phyloP scores from a whole-genome alignment of 202 grass and related monocot genomes.

The Carex arenaria region DNA sequence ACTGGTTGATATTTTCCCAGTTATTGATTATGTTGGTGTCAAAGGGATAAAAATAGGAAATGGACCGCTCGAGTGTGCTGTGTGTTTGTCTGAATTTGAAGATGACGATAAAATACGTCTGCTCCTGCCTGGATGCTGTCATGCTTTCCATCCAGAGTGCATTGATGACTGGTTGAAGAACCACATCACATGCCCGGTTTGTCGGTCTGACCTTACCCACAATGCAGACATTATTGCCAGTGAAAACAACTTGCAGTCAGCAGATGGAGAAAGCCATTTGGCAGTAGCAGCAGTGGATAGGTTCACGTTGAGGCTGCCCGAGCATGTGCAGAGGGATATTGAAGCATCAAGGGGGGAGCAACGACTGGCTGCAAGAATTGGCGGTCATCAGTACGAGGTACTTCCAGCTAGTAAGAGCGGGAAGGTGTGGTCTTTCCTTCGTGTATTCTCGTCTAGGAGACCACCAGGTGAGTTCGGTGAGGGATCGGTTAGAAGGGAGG shows the following conservation, averaged over 20 bases:
- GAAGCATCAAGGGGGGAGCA: conserved; percentile 36
- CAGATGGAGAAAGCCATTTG: not conserved
- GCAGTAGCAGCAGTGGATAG: conserved; percentile 27
- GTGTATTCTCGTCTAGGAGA: not conserved
- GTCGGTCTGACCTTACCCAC: conserved; percentile 28
- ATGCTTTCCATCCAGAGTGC: conserved; percentile 52
- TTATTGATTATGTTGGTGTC: not conserved
- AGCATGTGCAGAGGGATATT: conserved; percentile 59
- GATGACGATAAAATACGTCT: conserved; percentile 38
- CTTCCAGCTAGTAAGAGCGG: not conserved
- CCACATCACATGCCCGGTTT: conserved; percentile 41
- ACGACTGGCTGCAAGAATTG: conserved; percentile 42
- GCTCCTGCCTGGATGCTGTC: conserved; percentile 34
- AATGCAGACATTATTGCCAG: not conserved
- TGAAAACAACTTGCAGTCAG: not conserved
- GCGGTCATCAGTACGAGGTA: conserved; percentile 1
- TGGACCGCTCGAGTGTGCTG: conserved; percentile 29
- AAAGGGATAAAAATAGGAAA: conserved; percentile 15
- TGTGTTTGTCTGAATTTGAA: conserved; percentile 54
- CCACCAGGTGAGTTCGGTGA: not conserved
- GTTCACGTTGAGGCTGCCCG: conserved; percentile 71
- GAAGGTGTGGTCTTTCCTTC: conserved; percentile 17
- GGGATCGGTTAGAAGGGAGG: not conserved
- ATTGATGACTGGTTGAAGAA: conserved; percentile 48
- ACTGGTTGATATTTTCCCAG: conserved; percentile 1